Evolutionary conservation across 176 grass and related monocot species (phyloP), one percentile per base, ranked within the genome.

Genomic region (Olyra latifolia): DNA sequence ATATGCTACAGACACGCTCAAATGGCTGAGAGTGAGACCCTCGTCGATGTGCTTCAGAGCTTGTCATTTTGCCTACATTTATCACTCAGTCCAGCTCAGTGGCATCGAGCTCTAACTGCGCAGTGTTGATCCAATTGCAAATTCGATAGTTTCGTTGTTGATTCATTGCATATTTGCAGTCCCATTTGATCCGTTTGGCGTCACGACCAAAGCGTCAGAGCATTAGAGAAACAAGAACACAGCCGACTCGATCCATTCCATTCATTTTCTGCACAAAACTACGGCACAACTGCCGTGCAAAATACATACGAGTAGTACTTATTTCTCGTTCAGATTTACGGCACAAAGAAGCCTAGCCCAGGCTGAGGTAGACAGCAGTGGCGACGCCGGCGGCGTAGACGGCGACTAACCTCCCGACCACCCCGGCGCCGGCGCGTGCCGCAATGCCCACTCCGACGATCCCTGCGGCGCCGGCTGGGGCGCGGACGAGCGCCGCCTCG

Each of bases 291-390:
- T 5, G 17, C 52, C 7, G 10, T 40, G 3, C 40, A 1, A 9
- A 52, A 12, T 61, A 54, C 75, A 61, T 2, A 1, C 9, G 11
- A 68, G n/a, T 16, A 46, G 12, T 17, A 58, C 32, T 53, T 13
- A 46, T 57, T 65, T 79, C 74, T 81, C 69, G 55, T 78, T 43
- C 45, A 30, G 22, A 55, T 69, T 43, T 42, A 38, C 41, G 20
- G 7, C 67, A 47, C 40, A 17, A 56, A 5, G 74, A 60, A 76
- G 6, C 29, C 80, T 83, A 92, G 50, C 87, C 89, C 77, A 95
- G 71, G 86, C 86, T 71, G 47, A 95, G 81, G 77, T 91, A 95
- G 70, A 99, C 82, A 13, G 86, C 91, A 3, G 90, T 45, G 60
- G 82, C 84, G 22, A 93, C 75, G 28, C 90, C 90, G 35, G 81